Base-by-base conservation (phyloP, 2,329 filamentous ascomycete genomes). In the Fusarium sp. region DNA sequence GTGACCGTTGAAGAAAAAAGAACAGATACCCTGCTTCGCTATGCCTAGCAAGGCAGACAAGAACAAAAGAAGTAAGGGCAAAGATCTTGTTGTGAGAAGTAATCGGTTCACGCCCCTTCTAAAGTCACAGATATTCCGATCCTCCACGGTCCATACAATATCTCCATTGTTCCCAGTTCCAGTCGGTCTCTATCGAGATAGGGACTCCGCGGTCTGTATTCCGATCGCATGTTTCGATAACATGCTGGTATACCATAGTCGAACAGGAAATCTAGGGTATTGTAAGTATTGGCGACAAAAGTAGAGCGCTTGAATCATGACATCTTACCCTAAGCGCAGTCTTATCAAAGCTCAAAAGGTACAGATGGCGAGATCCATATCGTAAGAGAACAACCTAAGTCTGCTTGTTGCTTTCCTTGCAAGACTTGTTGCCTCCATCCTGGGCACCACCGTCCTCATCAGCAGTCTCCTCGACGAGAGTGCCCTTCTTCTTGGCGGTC, bases 401-500 rank as follows among this genome's bases (percentile, higher is more conserved):
- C 40, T 66, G 16, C 37, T 65, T 65, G 52, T 49, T 27, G 13
- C 49, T 32, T 22, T 11, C 47, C 29, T 67, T 42, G 34, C 12
- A 24, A 4, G 48, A 25, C 29, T 24, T 24, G 22, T 41, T 27
- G n/a, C 22, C 45, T 32, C 12, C 40, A 27, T 44, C 44, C 22
- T 65, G 44, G 22, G 12, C 29, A 25, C 24, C 16, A 4, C n/a
- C 25, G 16, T 27, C 41, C 22, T 25, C 13, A 30, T 32, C 25
- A 16, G 16, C 24, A 46, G 12, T 24, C 12, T 13, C 18, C 25
- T 46, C 34, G 14, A 29, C 32, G 22, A 37, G 34, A 37, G 34
- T 37, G 18, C 11, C 44, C 44, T 52, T 37, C 12, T 52, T 54
- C 62, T 58, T 16, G n/a, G 42, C 45, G n/a, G 53, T 37, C 14